A percentile compares a stretch with the other conserved stretches of the same genome.
Evolutionary conservation across 768 basidiomycete genomes (phyloP).

Genomic region (Auricularia cornea): DNA sequence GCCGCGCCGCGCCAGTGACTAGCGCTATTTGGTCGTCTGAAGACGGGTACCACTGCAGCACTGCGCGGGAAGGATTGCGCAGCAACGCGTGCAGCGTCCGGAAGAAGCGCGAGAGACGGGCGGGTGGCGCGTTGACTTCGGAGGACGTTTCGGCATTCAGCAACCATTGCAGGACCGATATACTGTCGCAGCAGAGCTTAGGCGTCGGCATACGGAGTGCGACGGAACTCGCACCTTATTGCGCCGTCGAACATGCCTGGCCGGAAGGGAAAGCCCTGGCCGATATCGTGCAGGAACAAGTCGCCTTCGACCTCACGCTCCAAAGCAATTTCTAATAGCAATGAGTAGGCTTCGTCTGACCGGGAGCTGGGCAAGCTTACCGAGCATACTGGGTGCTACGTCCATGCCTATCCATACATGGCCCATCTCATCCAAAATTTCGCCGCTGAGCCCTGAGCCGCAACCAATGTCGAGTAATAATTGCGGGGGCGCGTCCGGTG

Average conservation of each 20-base stretch:
- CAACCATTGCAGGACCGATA: slow-evolving; percentile 98
- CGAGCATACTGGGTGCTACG: slow-evolving; percentile 94
- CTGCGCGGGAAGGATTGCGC: slow-evolving; percentile 74
- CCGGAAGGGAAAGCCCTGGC: slow-evolving; percentile 94
- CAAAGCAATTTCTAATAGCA: slow-evolving; percentile 73
- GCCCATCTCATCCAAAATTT: slow-evolving; percentile 92
- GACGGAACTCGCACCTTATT: slow-evolving; percentile 55
- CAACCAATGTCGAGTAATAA: slow-evolving; percentile 94
- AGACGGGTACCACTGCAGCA: slow-evolving; percentile 58
- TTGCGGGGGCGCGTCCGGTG: slow-evolving; percentile 60
- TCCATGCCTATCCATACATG: slow-evolving; percentile 92
- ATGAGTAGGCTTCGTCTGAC: neutral
- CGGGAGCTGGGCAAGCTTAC: slow-evolving; percentile 35
- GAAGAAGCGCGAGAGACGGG: slow-evolving; percentile 81
- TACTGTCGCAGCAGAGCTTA: slow-evolving; percentile 36
- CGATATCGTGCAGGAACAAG: slow-evolving; percentile 93
- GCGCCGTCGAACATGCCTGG: slow-evolving; percentile 97
- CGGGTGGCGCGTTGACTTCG: slow-evolving; percentile 82
- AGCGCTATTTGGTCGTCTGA: slow-evolving; percentile 92
- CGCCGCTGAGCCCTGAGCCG: slow-evolving; percentile 92
- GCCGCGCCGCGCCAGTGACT: slow-evolving; percentile 86
- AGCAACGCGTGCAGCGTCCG: slow-evolving; percentile 84
- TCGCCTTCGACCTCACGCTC: slow-evolving; percentile 95
- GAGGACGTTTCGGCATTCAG: slow-evolving; percentile 92
- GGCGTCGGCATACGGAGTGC: neutral